phyloP scores from a whole-genome alignment of 257 asterid genomes.

The Fraxinus excelsior region DNA sequence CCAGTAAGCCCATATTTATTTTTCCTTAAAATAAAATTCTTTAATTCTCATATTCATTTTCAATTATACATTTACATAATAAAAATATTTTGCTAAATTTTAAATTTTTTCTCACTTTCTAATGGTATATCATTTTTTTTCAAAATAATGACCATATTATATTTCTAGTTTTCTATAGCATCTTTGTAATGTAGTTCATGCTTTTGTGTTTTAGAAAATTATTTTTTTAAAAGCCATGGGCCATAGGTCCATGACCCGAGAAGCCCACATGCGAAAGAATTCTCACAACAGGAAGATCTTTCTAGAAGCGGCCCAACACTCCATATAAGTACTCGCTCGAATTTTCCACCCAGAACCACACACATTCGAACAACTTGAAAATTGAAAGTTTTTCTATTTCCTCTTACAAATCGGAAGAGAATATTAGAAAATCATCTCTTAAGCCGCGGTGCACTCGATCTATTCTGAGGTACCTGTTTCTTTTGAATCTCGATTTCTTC shows the following conservation, averaged over 20 bases:
- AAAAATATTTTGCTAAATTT: too few species aligned
- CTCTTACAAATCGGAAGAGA: not conserved
- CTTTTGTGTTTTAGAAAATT: too few species aligned
- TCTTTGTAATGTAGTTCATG: too few species aligned
- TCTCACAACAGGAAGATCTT: not conserved
- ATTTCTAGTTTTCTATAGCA: too few species aligned
- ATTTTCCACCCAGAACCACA: not conserved
- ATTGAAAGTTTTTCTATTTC: too few species aligned
- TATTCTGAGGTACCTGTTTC: not conserved
- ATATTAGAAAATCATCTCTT: not conserved
- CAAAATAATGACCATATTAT: too few species aligned
- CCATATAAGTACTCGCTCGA: not conserved
- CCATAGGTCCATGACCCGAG: conserved; percentile 4
- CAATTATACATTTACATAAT: too few species aligned
- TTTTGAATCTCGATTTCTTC: not conserved
- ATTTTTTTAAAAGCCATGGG: not conserved
- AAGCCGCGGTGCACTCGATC: not conserved
- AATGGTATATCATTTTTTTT: too few species aligned
- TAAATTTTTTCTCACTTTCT: too few species aligned
- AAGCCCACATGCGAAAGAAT: not conserved
- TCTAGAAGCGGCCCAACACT: not conserved
- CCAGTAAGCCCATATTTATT: too few species aligned
- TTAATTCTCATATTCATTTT: too few species aligned
- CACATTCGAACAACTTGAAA: not conserved
- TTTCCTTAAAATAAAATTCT: too few species aligned